phyloP scores from a whole-genome alignment of 2,329 filamentous ascomycete species.

The Atkinsonella hypoxylon region DNA sequence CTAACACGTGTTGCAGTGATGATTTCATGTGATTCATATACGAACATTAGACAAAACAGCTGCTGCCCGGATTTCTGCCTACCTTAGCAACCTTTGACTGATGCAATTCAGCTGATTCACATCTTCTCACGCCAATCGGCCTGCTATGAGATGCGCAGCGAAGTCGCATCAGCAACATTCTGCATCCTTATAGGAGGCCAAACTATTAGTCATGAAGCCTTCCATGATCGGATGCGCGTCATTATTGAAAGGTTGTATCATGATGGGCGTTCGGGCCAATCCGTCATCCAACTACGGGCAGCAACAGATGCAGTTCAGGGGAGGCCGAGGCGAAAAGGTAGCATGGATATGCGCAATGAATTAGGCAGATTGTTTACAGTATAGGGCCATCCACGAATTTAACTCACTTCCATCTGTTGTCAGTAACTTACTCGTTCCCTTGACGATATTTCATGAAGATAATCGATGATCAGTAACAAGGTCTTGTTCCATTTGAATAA shows the following conservation, averaged over 20 bases:
- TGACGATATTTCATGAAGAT: neutral
- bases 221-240: neutral
- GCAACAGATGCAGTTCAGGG: neutral
- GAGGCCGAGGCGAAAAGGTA: neutral
- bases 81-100: neutral
- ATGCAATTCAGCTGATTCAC: neutral
- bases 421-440: neutral
- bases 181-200: neutral
- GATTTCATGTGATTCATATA: constrained; percentile 55
- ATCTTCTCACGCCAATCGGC: neutral
- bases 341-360: neutral
- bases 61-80: neutral
- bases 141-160: neutral
- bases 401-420: neutral
- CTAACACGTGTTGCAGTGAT: constrained; percentile 32
- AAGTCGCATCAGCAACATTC: neutral
- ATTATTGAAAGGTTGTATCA: neutral
- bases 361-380: neutral
- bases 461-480: neutral
- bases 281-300: neutral
- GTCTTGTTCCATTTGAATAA: neutral
- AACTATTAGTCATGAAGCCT: neutral
- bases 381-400: neutral
- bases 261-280: neutral
- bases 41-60: neutral